These are phyloP conservation scores for Auricularia sp. DNA, from an alignment of 768 basidiomycete genomes.

Conservation along the genomic window DNA sequence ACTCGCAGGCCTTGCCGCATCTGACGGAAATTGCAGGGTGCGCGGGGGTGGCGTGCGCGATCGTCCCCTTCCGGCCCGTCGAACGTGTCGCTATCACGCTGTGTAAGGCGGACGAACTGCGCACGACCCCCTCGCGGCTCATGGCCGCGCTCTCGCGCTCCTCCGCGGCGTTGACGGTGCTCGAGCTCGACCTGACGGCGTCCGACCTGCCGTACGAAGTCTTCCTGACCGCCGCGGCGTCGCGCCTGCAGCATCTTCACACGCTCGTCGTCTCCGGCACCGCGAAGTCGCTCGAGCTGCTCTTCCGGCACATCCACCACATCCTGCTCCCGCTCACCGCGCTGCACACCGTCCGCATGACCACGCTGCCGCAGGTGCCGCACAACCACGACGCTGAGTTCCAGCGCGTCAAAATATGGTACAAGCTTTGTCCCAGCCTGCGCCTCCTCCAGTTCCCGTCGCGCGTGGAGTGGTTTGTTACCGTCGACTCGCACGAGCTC, in stretches of 20 bases:
- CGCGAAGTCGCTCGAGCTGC: background rate
- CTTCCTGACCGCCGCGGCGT: background rate
- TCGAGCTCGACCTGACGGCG: background rate
- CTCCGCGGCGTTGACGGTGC: background rate
- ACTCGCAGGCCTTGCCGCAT: background rate
- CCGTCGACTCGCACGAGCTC: background rate
- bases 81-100: background rate
- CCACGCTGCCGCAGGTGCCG: background rate
- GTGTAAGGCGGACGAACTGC: background rate
- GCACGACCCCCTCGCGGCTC: background rate
- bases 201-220: background rate
- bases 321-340: slow-evolving; percentile 1
- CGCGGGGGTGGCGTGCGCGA: background rate
- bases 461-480: slow-evolving; percentile 1
- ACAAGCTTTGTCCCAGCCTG: background rate
- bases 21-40: background rate
- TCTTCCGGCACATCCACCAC: slow-evolving; percentile 2
- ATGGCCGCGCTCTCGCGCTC: slow-evolving; percentile 1
- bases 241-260: background rate
- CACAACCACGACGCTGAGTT: slow-evolving; percentile 1
- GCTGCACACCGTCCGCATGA: slow-evolving; percentile 2
- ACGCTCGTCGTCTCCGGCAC: background rate
- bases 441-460: background rate
- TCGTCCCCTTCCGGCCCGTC: background rate
- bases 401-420: slow-evolving; percentile 1